Evolutionary conservation across 805 yeast species (phyloP).

Genomic region (Zygosaccharomyces lentus): DNA sequence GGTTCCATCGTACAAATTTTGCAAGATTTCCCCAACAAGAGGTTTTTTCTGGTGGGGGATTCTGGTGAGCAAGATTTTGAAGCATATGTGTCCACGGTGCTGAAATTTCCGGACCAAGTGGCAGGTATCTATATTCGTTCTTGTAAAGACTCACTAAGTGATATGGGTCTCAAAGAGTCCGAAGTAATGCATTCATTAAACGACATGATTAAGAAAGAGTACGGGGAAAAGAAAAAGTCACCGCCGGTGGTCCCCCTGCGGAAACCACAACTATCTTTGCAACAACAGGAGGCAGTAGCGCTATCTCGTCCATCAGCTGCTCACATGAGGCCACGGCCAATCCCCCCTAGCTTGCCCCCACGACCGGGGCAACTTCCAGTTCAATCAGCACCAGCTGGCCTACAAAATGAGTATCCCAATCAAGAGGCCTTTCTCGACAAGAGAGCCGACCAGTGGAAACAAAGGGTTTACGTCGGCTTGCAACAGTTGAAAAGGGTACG

Average conservation of each 20-base stretch:
- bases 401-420: constrained; percentile 30
- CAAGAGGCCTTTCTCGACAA: constrained; percentile 40
- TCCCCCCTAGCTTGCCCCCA: constrained; percentile 24
- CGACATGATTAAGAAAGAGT: constrained; percentile 26
- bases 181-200: constrained; percentile 33
- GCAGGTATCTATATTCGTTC: constrained; percentile 77
- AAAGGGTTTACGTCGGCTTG: constrained; percentile 43
- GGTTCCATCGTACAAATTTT: constrained; percentile 58
- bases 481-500: constrained; percentile 20
- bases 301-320: constrained; percentile 3
- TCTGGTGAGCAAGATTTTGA: constrained; percentile 95
- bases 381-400: constrained; percentile 16
- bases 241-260: constrained; percentile 27
- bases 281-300: constrained; percentile 15
- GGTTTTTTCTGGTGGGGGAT: constrained; percentile 86
- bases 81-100: constrained; percentile 73
- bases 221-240: constrained; percentile 11
- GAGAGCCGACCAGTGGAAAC: constrained; percentile 53
- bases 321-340: constrained; percentile 12
- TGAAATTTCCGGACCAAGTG: constrained; percentile 56
- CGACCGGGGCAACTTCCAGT: constrained; percentile 30
- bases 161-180: constrained; percentile 38
- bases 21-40: constrained; percentile 69
- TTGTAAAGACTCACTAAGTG: constrained; percentile 65
- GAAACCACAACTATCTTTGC: constrained; percentile 20